phyloP scores from a whole-genome alignment of 2,329 filamentous ascomycete species.

The Rachicladosporium sp. region DNA sequence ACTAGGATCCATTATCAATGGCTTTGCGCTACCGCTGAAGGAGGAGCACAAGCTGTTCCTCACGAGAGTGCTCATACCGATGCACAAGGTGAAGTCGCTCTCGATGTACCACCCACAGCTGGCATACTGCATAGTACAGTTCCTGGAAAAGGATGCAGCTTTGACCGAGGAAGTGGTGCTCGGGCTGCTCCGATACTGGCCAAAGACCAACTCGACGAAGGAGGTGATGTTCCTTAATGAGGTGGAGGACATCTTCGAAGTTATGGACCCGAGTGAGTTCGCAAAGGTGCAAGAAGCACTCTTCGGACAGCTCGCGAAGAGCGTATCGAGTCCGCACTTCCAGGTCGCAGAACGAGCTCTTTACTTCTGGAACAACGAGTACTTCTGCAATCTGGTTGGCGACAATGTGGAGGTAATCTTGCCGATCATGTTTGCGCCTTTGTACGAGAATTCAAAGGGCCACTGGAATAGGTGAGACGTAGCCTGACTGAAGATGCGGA shows the following conservation, averaged over 20 bases:
- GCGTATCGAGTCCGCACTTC: conserved; percentile 95
- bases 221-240: conserved; percentile 99
- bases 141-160: conserved; percentile 92
- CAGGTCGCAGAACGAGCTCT: conserved; percentile 94
- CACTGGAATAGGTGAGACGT: conserved; percentile 85
- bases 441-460: conserved; percentile 98
- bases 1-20: conserved; percentile 96
- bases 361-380: conserved; percentile 99
- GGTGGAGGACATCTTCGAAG: conserved; percentile 98
- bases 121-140: conserved; percentile 97
- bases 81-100: conserved; percentile 96
- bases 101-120: conserved; percentile 99
- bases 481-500: background rate
- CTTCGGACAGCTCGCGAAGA: conserved; percentile 95
- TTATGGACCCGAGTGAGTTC: conserved; percentile 98
- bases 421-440: conserved; percentile 96
- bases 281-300: conserved; percentile 96
- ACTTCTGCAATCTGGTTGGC: conserved; percentile 97
- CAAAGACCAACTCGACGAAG: conserved; percentile 98
- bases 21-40: conserved; percentile 89
- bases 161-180: conserved; percentile 96
- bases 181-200: conserved; percentile 91
- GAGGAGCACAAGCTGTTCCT: conserved; percentile 98
- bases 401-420: conserved; percentile 98
- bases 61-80: conserved; percentile 77